A percentile compares a stretch with the other conserved stretches of the same genome.
These are phyloP conservation scores for Diaporthe sp. DNA, from an alignment of 2,329 filamentous ascomycete genomes.

Conservation along the genomic window DNA sequence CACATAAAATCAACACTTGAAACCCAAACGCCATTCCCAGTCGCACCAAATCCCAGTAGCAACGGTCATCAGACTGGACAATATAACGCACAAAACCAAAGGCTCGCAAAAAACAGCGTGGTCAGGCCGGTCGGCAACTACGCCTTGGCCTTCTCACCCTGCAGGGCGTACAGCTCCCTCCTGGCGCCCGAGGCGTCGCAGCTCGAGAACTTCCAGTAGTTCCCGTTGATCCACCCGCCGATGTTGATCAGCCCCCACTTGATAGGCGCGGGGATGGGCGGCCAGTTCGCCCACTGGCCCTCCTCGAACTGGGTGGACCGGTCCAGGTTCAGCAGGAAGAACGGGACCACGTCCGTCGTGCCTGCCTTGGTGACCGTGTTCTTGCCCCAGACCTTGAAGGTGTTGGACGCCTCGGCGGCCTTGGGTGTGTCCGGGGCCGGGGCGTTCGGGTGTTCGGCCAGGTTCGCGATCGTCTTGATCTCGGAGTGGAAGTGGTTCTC, in stretches of 20 bases:
- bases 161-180: constrained; percentile 66
- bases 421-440: constrained; percentile 62
- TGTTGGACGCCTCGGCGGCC: constrained; percentile 60
- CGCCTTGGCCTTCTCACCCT: constrained; percentile 37
- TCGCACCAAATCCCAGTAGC: background rate
- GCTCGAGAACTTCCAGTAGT: constrained; percentile 76
- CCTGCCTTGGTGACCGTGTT: constrained; percentile 74
- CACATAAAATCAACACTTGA: background rate
- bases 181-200: constrained; percentile 68
- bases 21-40: background rate
- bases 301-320: constrained; percentile 65
- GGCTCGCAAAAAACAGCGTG: background rate
- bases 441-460: constrained; percentile 65
- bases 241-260: constrained; percentile 73
- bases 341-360: constrained; percentile 71
- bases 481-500: constrained; percentile 69
- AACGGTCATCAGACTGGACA: constrained; percentile 4
- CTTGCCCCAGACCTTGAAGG: constrained; percentile 75
- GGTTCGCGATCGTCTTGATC: constrained; percentile 64
- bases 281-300: constrained; percentile 73
- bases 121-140: constrained; percentile 6
- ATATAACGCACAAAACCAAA: constrained; percentile 23
- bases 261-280: constrained; percentile 73
- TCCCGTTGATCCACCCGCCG: constrained; percentile 67
- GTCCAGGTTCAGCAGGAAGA: constrained; percentile 76